Percentiles rank a stretch among this genome's conserved stretches.
Evolutionary conservation across 2,329 filamentous ascomycete species (phyloP).

Genomic region (Colletotrichum australisinense): DNA sequence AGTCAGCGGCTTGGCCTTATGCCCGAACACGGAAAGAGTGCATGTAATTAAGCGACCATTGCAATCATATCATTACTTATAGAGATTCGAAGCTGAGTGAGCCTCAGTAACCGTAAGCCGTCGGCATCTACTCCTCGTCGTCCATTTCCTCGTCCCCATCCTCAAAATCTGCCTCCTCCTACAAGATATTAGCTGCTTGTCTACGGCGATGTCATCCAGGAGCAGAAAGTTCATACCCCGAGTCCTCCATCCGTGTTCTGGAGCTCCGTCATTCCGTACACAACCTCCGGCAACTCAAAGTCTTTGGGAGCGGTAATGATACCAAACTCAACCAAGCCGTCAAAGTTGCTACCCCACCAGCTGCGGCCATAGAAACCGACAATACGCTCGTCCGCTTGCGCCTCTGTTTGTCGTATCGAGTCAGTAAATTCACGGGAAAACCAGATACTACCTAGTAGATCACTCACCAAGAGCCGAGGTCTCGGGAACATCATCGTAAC

Average conservation of each 20-base stretch:
- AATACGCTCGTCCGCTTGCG: slow-evolving; percentile 49
- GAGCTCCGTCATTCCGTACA: slow-evolving; percentile 56
- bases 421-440: background rate
- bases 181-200: background rate
- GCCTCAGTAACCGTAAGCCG: too few species aligned
- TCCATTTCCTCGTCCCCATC: background rate
- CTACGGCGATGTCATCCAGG: background rate
- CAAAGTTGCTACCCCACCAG: slow-evolving; percentile 32
- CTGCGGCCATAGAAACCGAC: slow-evolving; percentile 59
- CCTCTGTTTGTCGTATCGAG: slow-evolving; percentile 39
- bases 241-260: slow-evolving; percentile 44
- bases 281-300: slow-evolving; percentile 50
- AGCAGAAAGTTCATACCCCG: background rate
- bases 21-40: too few species aligned
- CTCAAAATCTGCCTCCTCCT: background rate
- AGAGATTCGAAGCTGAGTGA: too few species aligned
- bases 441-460: too few species aligned
- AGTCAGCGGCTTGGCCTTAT: too few species aligned
- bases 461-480: slow-evolving; percentile 36
- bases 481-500: slow-evolving; percentile 13
- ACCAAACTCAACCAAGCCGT: slow-evolving; percentile 54
- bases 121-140: background rate
- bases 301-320: slow-evolving; percentile 57
- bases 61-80: too few species aligned
- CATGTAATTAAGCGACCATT: too few species aligned